Conservation (phyloP, 176 grass and related monocot genomes). For the Poa pratensis region DNA sequence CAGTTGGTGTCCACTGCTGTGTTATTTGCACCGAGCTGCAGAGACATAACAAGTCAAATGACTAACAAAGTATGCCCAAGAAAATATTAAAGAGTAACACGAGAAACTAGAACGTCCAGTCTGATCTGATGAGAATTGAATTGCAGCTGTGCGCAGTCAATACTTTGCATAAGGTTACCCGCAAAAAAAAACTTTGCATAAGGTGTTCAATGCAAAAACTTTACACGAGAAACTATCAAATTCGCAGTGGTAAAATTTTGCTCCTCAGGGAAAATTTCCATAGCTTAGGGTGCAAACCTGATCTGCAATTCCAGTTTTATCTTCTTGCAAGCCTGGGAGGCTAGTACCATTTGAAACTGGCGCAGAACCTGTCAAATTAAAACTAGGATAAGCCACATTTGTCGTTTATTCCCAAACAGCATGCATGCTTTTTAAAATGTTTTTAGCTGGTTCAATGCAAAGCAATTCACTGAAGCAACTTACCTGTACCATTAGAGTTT, state of each 20-base stretch:
- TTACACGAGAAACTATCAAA: not conserved
- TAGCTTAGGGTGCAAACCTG: slow-evolving; percentile 46
- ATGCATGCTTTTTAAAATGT: slow-evolving; percentile 15
- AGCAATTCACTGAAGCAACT: slow-evolving; percentile 14
- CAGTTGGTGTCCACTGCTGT: not conserved
- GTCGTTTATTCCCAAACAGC: not conserved
- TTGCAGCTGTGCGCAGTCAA: not conserved
- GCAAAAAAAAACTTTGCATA: not conserved
- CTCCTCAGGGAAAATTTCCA: not conserved
- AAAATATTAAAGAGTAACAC: not conserved
- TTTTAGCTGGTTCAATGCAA: not conserved
- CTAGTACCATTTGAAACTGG: not conserved
- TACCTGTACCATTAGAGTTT: slow-evolving; percentile 35
- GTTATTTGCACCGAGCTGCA: slow-evolving; percentile 35
- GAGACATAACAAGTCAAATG: slow-evolving; percentile 16
- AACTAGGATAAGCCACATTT: slow-evolving; percentile 33
- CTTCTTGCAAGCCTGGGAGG: not conserved
- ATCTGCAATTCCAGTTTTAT: slow-evolving; percentile 17
- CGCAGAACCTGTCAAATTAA: slow-evolving; percentile 32
- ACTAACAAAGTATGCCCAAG: not conserved
- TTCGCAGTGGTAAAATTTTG: not conserved
- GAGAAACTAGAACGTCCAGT: not conserved
- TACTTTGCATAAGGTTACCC: not conserved
- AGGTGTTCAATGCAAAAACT: not conserved
- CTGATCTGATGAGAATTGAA: not conserved